Evolutionary conservation across 192 early-diverging fungal species (phyloP), one percentile per base, ranked within the genome.

Genomic region (Radiomyces spectabilis): DNA sequence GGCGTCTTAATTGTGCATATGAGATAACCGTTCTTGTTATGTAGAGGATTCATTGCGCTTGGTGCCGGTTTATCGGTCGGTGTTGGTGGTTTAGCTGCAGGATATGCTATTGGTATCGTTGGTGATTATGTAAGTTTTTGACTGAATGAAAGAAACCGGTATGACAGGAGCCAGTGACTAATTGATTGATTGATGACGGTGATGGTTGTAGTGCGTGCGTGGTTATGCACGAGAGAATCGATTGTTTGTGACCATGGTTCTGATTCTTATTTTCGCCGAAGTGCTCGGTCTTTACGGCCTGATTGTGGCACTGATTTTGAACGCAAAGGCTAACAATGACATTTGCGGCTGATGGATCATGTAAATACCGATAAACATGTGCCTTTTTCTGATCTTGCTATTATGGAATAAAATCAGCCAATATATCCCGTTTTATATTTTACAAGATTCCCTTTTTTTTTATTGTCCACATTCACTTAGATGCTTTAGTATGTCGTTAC

Each of bases 211-310:
- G 15, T 57, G 41, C n/a, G 47, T 53, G 7, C 34, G 32, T 16
- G 27, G 30, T 15, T 24, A 53, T 25, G 50, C 35, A 50, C n/a
- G 48, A 22, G 57, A 59, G 31, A 59, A 29, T 33, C 43, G 40
- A 8, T 40, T 56, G 4, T 61, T 48, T 27, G 73, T 80, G 65
- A 74, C 26, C 19, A 54, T 59, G 68, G 57, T 70, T 57, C 77
- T 99, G 65, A 95, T 99, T 52, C 86, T 99, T 44, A 99, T 99
- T 85, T 99, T 99, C 72, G 94, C 95, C 54, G 97, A 99, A 81
- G 97, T 99, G 6, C 77, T 99, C 66, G 93, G 92, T 65, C 81
- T 97, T 42, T 96, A 97, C 68, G 94, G 94, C 22, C 79, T 98
- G 31, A 97, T 97, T 66, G 95, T 99, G 21, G 91, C 89, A 27